Conservation (phyloP, 768 basidiomycete genomes). For the Boletus reticulatus region DNA sequence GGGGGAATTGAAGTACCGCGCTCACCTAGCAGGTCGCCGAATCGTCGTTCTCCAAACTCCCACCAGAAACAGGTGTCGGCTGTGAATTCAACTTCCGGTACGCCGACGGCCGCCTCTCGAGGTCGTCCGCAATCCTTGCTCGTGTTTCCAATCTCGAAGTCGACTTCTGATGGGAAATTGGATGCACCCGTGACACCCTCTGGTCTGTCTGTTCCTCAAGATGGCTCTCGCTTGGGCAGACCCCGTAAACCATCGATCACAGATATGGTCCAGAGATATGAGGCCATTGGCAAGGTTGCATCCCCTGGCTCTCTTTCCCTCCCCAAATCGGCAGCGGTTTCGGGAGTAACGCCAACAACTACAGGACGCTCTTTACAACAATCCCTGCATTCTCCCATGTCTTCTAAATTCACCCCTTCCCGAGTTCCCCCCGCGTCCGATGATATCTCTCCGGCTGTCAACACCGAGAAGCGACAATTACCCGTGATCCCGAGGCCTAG, state of each 20-base stretch:
- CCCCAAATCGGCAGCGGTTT: conserved; percentile 25
- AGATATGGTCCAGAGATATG: conserved; percentile 82
- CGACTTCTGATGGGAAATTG: conserved; percentile 40
- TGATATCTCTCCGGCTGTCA: conserved; percentile 6
- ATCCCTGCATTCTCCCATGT: conserved; percentile 21
- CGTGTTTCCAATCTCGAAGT: conserved; percentile 51
- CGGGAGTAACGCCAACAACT: conserved; percentile 10
- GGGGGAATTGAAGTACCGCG: conserved; percentile 18
- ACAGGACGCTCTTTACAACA: conserved; percentile 23
- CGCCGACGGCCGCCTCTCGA: conserved; percentile 38
- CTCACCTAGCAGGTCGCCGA: conserved; percentile 31
- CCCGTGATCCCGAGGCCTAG: conserved; percentile 7
- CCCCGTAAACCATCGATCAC: conserved; percentile 74
- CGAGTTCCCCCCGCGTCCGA: conserved; percentile 13
- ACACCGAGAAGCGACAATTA: conserved; percentile 23
- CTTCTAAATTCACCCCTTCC: conserved; percentile 24
- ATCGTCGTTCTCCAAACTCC: conserved; percentile 24
- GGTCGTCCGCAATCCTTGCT: conserved; percentile 83
- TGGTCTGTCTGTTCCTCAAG: conserved; percentile 47
- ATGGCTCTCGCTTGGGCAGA: conserved; percentile 38
- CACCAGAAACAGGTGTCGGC: conserved; percentile 33
- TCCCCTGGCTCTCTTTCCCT: conserved; percentile 31
- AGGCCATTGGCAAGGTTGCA: conserved; percentile 51
- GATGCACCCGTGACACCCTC: conserved; percentile 32
- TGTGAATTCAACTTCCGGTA: conserved; percentile 19